Base-by-base conservation (phyloP, 1,284 basidiomycete genomes). In the Abortiporus biennis region DNA sequence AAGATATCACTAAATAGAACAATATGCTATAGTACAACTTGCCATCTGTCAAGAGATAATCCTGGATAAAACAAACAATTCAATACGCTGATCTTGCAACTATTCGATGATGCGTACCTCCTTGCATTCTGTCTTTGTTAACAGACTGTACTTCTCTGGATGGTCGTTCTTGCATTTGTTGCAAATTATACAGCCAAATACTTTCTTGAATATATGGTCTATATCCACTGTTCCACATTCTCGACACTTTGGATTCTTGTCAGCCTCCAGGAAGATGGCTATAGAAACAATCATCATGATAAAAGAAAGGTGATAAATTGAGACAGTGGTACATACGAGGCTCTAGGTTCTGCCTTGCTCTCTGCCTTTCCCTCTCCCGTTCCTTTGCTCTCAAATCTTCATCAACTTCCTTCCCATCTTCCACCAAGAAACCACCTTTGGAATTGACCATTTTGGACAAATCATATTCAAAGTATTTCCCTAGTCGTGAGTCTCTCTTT, bases 51-150 rank as follows among this genome's bases (percentile, higher is more conserved):
- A 95, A 65, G 24, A 95, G 77, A 59, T 93, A 92, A 64, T 94
- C 92, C 85, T 92, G 54, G 27, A 22, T 17, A 38, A 33, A 29
- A 36, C 37, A 35, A 30, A 50, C 36, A 34, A 46, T 39, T 32
- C 25, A 15, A 34, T 40, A n/a, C 22, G 34, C 20, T 27, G 35
- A 43, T 27, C 19, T 19, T 25, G 20, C 30, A 17, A 30, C 38
- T 20, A 38, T 36, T 36, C 23, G 15, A 52, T 59, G 11, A 47
- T 4, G 49, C 71, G 43, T 42, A 90, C 92, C 72, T 93, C 88
- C 65, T 96, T 97, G 64, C 94, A 98, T 64, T 99, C 96, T 0
- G 96, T 98, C 71, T 99, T 99, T 1, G 96, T 99, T 40, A 99
- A 67, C 1, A 99, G 69, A 61, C 91, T 92, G 62, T 97, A 99